These are phyloP conservation scores for Nicotiana undulata DNA, from an alignment of 257 asterid genomes.

Conservation along the genomic window DNA sequence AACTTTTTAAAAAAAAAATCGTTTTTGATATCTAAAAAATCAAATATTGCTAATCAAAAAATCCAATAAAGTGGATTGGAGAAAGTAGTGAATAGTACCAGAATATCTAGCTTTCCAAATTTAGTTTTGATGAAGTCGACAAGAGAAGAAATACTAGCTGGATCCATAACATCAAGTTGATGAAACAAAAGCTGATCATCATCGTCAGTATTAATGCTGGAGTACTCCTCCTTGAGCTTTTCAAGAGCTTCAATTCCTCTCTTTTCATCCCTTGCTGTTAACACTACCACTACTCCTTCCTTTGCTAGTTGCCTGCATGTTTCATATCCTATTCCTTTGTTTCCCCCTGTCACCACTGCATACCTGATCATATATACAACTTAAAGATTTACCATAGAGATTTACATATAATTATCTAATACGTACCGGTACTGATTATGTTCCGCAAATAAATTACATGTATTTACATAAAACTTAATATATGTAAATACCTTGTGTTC, in stretches of 20 bases:
- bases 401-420: too few relatives aligned
- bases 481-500: not conserved
- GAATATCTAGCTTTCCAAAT: constrained; percentile 42
- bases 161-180: constrained; percentile 38
- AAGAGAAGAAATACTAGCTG: constrained; percentile 22
- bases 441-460: too few relatives aligned
- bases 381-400: too few relatives aligned
- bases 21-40: too few relatives aligned
- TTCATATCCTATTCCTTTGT: constrained; percentile 51
- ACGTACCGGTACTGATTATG: too few relatives aligned
- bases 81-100: constrained; percentile 7
- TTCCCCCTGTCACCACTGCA: constrained; percentile 47
- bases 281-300: constrained; percentile 36
- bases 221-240: constrained; percentile 14
- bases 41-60: too few relatives aligned
- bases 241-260: constrained; percentile 43
- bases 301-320: constrained; percentile 42
- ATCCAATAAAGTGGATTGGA: too few relatives aligned
- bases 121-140: constrained; percentile 24
- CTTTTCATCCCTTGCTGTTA: constrained; percentile 41
- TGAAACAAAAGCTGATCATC: constrained; percentile 17
- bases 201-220: not conserved
- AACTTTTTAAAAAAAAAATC: too few relatives aligned
- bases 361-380: constrained; percentile 10
- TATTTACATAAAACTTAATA: too few relatives aligned